These are phyloP conservation scores for Candida ortonii DNA, from an alignment of 805 yeast species.

Conservation along the genomic window DNA sequence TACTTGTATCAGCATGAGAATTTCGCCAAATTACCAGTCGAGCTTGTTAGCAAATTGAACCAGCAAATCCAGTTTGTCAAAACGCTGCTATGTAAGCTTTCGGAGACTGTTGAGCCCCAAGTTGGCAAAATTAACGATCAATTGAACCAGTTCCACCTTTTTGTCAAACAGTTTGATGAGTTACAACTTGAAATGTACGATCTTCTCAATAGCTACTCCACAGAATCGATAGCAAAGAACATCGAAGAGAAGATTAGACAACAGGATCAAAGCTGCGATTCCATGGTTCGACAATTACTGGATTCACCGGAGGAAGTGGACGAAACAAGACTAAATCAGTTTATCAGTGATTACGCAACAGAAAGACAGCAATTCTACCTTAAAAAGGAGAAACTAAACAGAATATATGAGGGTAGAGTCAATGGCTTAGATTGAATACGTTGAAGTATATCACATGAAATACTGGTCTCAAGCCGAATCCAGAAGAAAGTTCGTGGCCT, in stretches of 20 bases:
- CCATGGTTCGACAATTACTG: conserved; percentile 18
- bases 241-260: conserved; percentile 33
- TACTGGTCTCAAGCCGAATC: conserved; percentile 53
- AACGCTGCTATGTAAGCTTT: conserved; percentile 23
- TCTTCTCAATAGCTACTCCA: conserved; percentile 31
- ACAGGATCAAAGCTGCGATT: conserved; percentile 17
- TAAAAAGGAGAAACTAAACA: conserved; percentile 43
- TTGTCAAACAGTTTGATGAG: conserved; percentile 20
- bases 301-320: conserved; percentile 14
- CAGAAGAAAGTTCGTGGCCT: conserved; percentile 81
- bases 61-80: conserved; percentile 37
- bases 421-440: conserved; percentile 15
- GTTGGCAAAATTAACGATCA: conserved; percentile 23
- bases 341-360: conserved; percentile 40
- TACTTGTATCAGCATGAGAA: conserved; percentile 17
- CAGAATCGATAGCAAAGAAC: conserved; percentile 33
- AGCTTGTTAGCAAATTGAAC: conserved; percentile 35
- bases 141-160: conserved; percentile 21
- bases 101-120: conserved; percentile 22
- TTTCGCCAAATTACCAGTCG: conserved; percentile 11
- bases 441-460: not conserved
- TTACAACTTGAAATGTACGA: conserved; percentile 31
- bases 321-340: conserved; percentile 32
- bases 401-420: conserved; percentile 46
- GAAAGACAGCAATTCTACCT: conserved; percentile 44